Evolutionary conservation across 2,329 filamentous ascomycete genomes (phyloP), one percentile per base, ranked within the genome.

Genomic region (Bimuria novae-zelandiae): DNA sequence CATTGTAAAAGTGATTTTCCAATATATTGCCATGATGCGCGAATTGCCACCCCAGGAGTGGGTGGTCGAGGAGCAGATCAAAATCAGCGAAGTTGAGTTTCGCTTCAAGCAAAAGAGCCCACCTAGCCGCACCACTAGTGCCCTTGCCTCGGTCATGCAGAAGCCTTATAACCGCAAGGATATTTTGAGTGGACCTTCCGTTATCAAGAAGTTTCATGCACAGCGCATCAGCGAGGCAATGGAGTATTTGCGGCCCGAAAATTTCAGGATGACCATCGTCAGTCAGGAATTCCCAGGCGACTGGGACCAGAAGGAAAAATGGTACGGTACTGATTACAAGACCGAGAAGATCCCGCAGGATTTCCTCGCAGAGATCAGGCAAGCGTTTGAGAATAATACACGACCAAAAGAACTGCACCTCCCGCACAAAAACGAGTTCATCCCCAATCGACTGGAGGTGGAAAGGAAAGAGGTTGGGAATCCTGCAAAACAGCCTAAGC

Each of bases 271-370:
- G 72, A 87, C 85, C 1, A 81, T 97, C 44, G 85, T 95, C 23
- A 93, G 91, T 21, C 89, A 92, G 67, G 88, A 89, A 7, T 89
- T 87, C 61, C 92, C 92, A 0, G 92, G 91, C 0, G 82, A 85
- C 46, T 97, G 91, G 90, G 83, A 95, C 60, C 78, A 87, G 71
- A 95, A 89, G 69, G 94, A 99, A 77, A 91, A 92, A 70, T 99
- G 94, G 94, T 99, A 99, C 65, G 93, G 93, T 7, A 99, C 94
- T 0, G 92, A 97, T 68, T 96, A 97, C 76, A 89, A 86, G 58
- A 82, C 87, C 27, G 89, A 95, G 69, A 88, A 86, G 68, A 89
- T 99, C 30, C 87, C 92, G 0, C 70, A 81, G 12, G 86, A 92
- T 16, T 87, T 97, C 63, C 79, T 96, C 71, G 77, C 80, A 10